phyloP scores from a whole-genome alignment of 306 rosid genomes.

The Vicia sativa region DNA sequence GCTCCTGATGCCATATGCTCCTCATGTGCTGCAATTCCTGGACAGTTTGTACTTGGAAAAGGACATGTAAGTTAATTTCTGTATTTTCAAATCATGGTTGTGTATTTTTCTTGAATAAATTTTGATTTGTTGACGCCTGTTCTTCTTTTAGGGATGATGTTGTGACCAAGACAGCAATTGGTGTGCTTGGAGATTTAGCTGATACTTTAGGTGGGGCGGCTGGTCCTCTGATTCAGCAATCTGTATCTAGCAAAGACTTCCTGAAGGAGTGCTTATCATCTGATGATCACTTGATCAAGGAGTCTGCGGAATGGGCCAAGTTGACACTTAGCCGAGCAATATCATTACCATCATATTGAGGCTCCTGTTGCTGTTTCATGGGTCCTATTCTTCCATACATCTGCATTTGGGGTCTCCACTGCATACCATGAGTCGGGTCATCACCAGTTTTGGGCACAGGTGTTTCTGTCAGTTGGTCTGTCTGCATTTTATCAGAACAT shows the following conservation, averaged over 20 bases:
- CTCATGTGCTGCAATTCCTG: conserved; percentile 86
- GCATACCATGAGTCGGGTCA: conserved; percentile 84
- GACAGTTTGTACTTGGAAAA: conserved; percentile 80
- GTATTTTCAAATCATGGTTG: background rate
- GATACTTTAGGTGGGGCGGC: conserved; percentile 81
- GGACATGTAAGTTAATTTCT: conserved; percentile 71
- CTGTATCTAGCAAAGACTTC: conserved; percentile 84
- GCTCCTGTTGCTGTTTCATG: conserved; percentile 39
- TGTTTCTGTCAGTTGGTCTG: conserved; percentile 52
- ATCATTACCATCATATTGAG: conserved; percentile 53
- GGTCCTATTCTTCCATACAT: conserved; percentile 72
- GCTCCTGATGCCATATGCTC: conserved; percentile 84
- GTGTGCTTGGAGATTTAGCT: conserved; percentile 91
- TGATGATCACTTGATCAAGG: conserved; percentile 78
- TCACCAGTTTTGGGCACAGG: conserved; percentile 73
- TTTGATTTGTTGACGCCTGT: background rate
- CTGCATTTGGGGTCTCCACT: conserved; percentile 75
- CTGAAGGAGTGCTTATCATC: conserved; percentile 82
- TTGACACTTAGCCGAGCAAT: conserved; percentile 81
- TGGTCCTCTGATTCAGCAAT: conserved; percentile 77
- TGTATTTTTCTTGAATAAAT: background rate
- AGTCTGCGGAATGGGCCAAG: conserved; percentile 96
- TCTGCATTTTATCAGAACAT: conserved; percentile 54
- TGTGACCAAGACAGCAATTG: conserved; percentile 86
- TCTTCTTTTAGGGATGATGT: conserved; percentile 73